Conservation (phyloP, 2,329 filamentous ascomycete species). For the Aureobasidium namibiae region DNA sequence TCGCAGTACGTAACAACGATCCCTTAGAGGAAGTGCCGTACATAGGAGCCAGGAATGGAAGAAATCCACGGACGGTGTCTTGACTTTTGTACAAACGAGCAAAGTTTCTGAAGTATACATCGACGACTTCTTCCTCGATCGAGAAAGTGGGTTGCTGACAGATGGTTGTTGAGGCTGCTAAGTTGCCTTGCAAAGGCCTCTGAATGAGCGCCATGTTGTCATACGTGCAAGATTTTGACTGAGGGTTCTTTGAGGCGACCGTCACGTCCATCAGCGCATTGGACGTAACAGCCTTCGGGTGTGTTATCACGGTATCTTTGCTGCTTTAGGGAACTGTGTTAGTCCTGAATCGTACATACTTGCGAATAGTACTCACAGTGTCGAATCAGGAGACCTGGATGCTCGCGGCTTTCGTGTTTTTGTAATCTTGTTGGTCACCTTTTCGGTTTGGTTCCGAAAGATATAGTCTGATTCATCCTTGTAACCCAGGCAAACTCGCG, state of each 20-base stretch:
- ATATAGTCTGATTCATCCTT: slow-evolving; percentile 65
- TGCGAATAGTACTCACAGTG: neutral
- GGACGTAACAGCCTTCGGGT: neutral
- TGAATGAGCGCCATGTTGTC: neutral
- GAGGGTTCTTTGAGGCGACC: neutral
- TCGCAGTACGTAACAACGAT: slow-evolving; percentile 3
- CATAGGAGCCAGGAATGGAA: slow-evolving; percentile 6
- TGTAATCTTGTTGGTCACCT: slow-evolving; percentile 22
- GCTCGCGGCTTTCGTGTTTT: neutral
- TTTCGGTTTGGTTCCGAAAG: slow-evolving; percentile 64
- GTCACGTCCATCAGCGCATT: neutral
- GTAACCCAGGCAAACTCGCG: slow-evolving; percentile 57
- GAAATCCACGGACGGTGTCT: slow-evolving; percentile 3
- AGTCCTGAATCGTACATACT: neutral
- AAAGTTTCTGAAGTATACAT: slow-evolving; percentile 10
- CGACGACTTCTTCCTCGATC: slow-evolving; percentile 10
- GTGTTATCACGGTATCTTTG: neutral
- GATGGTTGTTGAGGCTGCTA: slow-evolving; percentile 43
- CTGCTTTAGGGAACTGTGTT: neutral
- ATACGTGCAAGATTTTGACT: neutral
- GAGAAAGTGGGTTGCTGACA: slow-evolving; percentile 19
- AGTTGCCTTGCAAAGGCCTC: neutral
- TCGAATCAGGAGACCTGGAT: neutral
- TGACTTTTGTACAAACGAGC: neutral
- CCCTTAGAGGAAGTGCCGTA: neutral